Percentiles rank a stretch among this genome's conserved stretches.
Conservation (phyloP, 306 rosid species). For the Canavalia gladiata region DNA sequence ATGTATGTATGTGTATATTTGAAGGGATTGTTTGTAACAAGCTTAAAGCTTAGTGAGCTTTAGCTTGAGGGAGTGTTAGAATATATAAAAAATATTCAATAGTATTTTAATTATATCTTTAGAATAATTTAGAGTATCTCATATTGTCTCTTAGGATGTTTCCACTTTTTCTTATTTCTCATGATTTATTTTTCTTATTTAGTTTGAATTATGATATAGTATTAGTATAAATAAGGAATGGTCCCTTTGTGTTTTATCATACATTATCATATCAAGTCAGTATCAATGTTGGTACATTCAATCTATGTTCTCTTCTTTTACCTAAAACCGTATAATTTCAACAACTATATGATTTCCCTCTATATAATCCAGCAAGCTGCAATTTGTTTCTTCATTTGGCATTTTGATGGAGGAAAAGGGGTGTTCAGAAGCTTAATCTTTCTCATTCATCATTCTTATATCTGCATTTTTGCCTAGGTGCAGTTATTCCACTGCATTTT, state of each 20-base stretch:
- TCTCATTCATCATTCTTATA: not conserved
- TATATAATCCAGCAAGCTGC: constrained; percentile 10
- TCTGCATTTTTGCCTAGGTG: not conserved
- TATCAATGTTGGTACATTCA: too few species aligned
- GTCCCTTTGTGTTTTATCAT: too few species aligned
- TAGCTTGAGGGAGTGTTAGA: not conserved
- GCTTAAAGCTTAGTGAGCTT: not conserved
- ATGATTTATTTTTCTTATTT: too few species aligned
- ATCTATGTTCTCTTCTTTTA: not conserved
- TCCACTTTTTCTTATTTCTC: too few species aligned
- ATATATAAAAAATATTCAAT: too few species aligned
- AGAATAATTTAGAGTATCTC: not conserved
- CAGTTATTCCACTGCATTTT: constrained; percentile 1
- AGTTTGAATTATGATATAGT: too few species aligned
- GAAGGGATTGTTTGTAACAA: not conserved
- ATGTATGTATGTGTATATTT: too few species aligned
- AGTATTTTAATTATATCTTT: not conserved
- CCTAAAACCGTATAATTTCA: not conserved
- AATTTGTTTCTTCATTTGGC: constrained; percentile 23
- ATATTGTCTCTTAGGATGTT: too few species aligned
- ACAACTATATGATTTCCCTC: not conserved
- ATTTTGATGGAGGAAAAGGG: constrained; percentile 21
- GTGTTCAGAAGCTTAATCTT: not conserved
- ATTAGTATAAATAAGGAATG: too few species aligned
- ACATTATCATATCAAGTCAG: too few species aligned